Evolutionary conservation across 2,329 filamentous ascomycete species (phyloP), one percentile per base, ranked within the genome.

Genomic region (Neurospora sp.): DNA sequence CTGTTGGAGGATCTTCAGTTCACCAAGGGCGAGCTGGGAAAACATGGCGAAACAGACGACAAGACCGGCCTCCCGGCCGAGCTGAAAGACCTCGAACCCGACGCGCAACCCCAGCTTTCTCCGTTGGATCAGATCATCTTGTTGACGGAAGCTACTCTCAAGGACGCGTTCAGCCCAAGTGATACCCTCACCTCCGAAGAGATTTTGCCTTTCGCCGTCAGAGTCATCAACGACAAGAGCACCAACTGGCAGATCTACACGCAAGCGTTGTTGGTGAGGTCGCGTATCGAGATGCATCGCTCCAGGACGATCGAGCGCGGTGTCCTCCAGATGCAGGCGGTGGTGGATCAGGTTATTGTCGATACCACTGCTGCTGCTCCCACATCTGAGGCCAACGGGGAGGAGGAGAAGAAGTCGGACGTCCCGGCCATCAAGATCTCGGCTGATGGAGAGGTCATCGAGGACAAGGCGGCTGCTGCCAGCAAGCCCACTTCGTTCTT

Each of bases 231-330:
- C 9, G 93, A 96, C 72, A 94, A 95, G 74, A 91, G 91, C 66
- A 95, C 93, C 0, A 99, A 98, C 79, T 99, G 96, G 96, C 96
- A 98, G 79, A 90, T 97, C 40, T 98, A 98, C 78, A 97, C 96
- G 0, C 94, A 98, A 78, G 96, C 93, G 0, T 84, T 99, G 9
- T 84, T 99, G 0, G 92, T 98, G 1, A 87, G 96, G 66, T 97
- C 93, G 71, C 87, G 96, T 17, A 95, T 98, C 69, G 96, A 99
- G 80, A 86, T 94, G 0, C 94, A 96, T 80, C 88, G 89, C 68
- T 93, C 94, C 68, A 86, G 95, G 69, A 99, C 96, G 0, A 86
- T 96, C 43, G 96, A 99, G 81, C 86, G 96, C 71, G 93, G 93
- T 66, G 88, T 99, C 0, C 82, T 99, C 23, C 96, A 99, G 80